Base-by-base conservation (phyloP, 345 rosid species). In the Arabis hirsuta region DNA sequence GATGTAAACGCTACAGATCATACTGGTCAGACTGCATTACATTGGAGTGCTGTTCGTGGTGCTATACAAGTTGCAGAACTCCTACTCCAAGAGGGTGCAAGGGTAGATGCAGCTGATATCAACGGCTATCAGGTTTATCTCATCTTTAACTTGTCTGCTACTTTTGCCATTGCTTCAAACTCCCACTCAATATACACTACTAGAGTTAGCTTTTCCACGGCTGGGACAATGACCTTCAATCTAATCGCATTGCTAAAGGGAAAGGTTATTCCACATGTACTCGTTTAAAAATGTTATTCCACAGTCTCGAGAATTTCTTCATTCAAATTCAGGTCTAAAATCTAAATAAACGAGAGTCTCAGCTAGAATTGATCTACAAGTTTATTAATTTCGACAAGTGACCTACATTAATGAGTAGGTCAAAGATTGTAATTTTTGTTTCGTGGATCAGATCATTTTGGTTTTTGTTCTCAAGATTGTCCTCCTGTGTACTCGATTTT, bases 41-140 rank as follows among this genome's bases (percentile, higher is more conserved):
- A 95, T 64, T 95, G 99, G 99, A 87, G 97, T 87, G 98, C 99
- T 14, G 98, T 92, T 72, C 94, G 96, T 19, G 97, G 98, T 44
- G 94, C 94, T 54, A 76, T 86, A 70, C 98, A 90, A 83, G 97
- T 83, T 20, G 90, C 94, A 0, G 98, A 92, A 73, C 88, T 95
- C 62, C 74, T 95, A 66, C 88, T 95, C 9, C 88, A 73, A 81
- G 99, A 90, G 79, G 98, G 96, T 76, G 98, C 96, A 13, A 69
- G 79, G 45, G 84, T 90, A 41, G 84, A 87, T 78, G 84, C 86
- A 24, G 80, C 85, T 31, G 98, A 95, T 84, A 83, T 88, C 69
- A 78, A 88, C 77, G 98, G 99, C 53, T 95, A 92, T 83, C 98
- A 90, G 99, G 99, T 96, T 64, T 38, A 34, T 39, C 20, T 59